Percentiles rank a stretch among this genome's conserved stretches.
Evolutionary conservation across 2,329 filamentous ascomycete genomes (phyloP).

Genomic region (Emergomyces pasteurianus): DNA sequence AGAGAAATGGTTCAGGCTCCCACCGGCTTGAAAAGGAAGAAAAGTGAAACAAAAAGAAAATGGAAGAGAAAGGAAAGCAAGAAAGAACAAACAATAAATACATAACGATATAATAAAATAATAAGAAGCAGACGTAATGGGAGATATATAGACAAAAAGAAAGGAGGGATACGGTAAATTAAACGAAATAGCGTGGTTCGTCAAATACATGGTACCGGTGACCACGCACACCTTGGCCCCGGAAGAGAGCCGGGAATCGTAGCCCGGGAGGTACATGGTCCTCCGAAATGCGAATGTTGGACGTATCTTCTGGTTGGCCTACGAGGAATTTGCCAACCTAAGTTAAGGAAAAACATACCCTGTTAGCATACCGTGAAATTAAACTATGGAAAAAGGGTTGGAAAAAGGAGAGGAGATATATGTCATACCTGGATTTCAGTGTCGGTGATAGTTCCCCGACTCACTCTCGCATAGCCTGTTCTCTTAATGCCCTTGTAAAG

Average conservation of each 20-base stretch:
- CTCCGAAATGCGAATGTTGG: constrained; percentile 55
- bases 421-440: constrained; percentile 74
- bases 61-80: background rate
- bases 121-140: constrained; percentile 7
- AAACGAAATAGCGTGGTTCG: constrained; percentile 59
- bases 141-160: background rate
- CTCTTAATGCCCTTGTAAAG: constrained; percentile 80
- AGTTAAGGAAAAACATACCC: constrained; percentile 5
- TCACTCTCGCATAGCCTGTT: constrained; percentile 81
- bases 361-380: constrained; percentile 2
- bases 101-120: background rate
- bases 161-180: constrained; percentile 16
- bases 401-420: background rate
- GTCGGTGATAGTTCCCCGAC: constrained; percentile 83
- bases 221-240: constrained; percentile 72
- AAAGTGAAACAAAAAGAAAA: too few relatives aligned
- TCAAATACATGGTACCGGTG: constrained; percentile 94
- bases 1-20: too few relatives aligned
- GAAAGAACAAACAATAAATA: background rate
- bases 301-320: constrained; percentile 52
- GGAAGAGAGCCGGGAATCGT: constrained; percentile 76
- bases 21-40: background rate
- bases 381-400: background rate
- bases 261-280: constrained; percentile 61
- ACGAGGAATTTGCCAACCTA: constrained; percentile 84